phyloP scores from a whole-genome alignment of 2,329 filamentous ascomycete genomes.

The Sclerotiophoma versabilis region DNA sequence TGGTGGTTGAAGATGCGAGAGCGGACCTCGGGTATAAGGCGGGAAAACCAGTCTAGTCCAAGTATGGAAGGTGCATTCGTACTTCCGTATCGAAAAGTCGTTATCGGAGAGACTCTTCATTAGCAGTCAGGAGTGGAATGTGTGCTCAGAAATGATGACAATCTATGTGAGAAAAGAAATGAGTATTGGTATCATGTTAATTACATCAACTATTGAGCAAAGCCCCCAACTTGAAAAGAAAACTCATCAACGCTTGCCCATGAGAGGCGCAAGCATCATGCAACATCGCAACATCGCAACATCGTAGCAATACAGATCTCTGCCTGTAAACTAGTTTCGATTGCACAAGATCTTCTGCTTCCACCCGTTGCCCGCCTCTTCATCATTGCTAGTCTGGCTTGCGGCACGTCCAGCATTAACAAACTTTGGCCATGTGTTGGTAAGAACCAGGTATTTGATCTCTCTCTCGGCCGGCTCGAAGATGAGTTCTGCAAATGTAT shows the following conservation, averaged over 20 bases:
- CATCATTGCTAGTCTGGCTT: constrained; percentile 27
- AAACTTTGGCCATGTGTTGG: constrained; percentile 49
- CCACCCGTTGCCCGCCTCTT: constrained; percentile 23
- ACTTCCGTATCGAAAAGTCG: constrained; percentile 7
- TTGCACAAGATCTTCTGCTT: constrained; percentile 17
- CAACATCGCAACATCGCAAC: neutral
- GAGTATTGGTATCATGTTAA: constrained; percentile 13
- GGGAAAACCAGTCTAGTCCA: neutral
- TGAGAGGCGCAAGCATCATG: neutral
- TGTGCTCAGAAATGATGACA: too few species aligned
- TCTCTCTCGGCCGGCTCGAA: constrained; percentile 42
- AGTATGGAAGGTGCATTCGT: constrained; percentile 31
- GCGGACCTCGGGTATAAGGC: constrained; percentile 11
- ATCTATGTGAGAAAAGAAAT: neutral
- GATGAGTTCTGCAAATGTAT: constrained; percentile 35
- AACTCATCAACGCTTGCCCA: neutral
- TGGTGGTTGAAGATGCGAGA: constrained; percentile 7
- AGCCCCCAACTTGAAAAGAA: neutral
- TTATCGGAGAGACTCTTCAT: constrained; percentile 3
- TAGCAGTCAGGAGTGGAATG: neutral
- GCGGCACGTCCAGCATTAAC: constrained; percentile 36
- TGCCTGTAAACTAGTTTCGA: neutral
- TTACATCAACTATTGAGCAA: constrained; percentile 4
- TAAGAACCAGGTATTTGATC: constrained; percentile 47
- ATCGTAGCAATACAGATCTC: too few species aligned